phyloP scores from a whole-genome alignment of 1,284 basidiomycete species.

The Ganoderma leucocontextum region DNA sequence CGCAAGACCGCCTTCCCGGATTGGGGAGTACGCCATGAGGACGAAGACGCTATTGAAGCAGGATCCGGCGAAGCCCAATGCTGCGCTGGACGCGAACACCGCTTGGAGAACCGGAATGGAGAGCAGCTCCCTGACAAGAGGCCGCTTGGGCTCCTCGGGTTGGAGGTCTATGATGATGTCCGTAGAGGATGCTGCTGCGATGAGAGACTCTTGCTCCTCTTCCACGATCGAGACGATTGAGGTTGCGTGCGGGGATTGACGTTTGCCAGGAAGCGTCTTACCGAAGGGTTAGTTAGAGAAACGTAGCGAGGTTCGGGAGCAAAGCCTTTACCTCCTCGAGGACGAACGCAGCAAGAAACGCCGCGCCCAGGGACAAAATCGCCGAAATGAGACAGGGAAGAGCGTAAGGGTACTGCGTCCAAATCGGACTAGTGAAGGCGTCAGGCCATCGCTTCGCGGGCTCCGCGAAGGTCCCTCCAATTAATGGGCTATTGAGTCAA shows the following conservation, averaged over 20 bases:
- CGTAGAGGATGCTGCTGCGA: conserved; percentile 22
- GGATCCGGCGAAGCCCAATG: conserved; percentile 61
- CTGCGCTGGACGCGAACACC: conserved; percentile 61
- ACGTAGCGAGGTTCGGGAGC: background rate
- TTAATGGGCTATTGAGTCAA: conserved; percentile 56
- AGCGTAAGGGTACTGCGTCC: conserved; percentile 63
- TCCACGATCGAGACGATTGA: conserved; percentile 21
- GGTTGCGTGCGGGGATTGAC: conserved; percentile 18
- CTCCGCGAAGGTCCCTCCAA: conserved; percentile 68
- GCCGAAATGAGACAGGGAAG: conserved; percentile 62
- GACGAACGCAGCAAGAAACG: conserved; percentile 52
- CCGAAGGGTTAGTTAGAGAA: background rate
- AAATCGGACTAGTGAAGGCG: conserved; percentile 54
- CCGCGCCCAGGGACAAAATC: conserved; percentile 37
- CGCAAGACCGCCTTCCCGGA: conserved; percentile 63
- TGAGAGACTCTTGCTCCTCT: conserved; percentile 25
- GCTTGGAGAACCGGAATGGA: conserved; percentile 60
- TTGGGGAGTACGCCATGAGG: conserved; percentile 67
- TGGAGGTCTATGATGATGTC: conserved; percentile 26
- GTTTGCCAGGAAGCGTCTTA: conserved; percentile 49
- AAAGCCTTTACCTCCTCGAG: conserved; percentile 59
- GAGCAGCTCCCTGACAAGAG: conserved; percentile 47
- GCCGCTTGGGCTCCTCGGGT: conserved; percentile 28
- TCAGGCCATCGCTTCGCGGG: conserved; percentile 57
- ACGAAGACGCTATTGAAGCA: conserved; percentile 73